A percentile compares a stretch with the other conserved stretches of the same genome.
phyloP scores from a whole-genome alignment of 257 asterid genomes.

The Echites panduratus region DNA sequence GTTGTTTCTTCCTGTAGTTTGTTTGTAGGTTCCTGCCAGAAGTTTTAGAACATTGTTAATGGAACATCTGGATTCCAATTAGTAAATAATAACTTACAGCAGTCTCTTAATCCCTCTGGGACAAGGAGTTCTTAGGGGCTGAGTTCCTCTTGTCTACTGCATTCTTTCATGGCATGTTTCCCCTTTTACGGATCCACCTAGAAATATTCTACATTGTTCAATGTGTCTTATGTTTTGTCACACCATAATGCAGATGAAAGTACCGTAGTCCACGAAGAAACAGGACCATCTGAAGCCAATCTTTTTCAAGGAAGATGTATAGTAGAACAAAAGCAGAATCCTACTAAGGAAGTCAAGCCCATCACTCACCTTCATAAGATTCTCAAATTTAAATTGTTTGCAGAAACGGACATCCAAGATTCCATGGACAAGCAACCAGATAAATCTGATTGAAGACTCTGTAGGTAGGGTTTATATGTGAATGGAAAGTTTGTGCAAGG shows the following conservation, averaged over 20 bases:
- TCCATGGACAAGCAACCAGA: slow-evolving; percentile 14
- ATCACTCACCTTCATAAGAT: slow-evolving; percentile 50
- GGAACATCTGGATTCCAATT: background rate
- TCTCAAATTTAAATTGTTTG: slow-evolving; percentile 52
- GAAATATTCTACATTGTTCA: background rate
- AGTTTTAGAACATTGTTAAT: background rate
- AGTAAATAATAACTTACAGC: background rate
- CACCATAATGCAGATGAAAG: slow-evolving; percentile 35
- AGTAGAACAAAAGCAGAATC: slow-evolving; percentile 35
- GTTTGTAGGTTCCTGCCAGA: background rate
- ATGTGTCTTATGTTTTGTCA: background rate
- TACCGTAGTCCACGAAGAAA: slow-evolving; percentile 39
- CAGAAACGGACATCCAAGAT: slow-evolving; percentile 31
- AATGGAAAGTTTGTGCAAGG: background rate
- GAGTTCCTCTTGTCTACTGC: background rate
- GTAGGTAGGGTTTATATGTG: background rate
- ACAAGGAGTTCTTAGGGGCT: background rate
- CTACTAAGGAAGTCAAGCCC: slow-evolving; percentile 50
- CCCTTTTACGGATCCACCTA: background rate
- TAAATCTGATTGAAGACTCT: background rate
- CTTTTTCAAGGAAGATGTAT: slow-evolving; percentile 36
- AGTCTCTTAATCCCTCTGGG: background rate
- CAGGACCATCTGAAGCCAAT: slow-evolving; percentile 57
- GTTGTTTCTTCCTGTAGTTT: background rate
- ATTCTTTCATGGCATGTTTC: background rate